phyloP scores from a whole-genome alignment of 208 protist species.

The Leishmania guyanensis region DNA sequence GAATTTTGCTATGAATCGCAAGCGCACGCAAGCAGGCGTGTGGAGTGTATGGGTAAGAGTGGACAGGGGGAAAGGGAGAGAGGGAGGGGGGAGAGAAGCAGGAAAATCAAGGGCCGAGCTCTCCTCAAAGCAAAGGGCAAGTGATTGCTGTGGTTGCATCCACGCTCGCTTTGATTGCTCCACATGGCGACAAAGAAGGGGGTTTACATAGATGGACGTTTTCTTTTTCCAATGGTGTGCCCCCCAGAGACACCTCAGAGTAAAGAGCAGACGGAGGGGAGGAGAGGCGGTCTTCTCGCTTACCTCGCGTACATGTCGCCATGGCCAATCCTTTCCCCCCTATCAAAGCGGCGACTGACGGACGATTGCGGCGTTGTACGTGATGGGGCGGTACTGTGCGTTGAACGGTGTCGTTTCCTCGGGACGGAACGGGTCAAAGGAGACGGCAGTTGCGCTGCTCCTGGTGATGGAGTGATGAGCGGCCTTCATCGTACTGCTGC shows the following conservation, averaged over 20 bases:
- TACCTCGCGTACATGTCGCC: background rate
- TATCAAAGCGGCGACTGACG: background rate
- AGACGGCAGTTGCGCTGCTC: background rate
- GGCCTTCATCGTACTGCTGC: background rate
- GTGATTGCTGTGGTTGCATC: too few species aligned
- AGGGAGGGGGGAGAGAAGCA: background rate
- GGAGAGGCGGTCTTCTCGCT: background rate
- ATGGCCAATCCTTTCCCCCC: background rate
- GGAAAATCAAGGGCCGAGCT: background rate
- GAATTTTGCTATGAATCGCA: background rate
- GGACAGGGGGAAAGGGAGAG: background rate
- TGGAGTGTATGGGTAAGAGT: background rate
- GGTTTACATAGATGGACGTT: background rate
- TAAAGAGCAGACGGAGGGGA: background rate
- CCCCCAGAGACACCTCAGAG: background rate
- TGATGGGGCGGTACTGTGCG: conserved; percentile 23
- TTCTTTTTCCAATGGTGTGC: background rate
- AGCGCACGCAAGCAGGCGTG: background rate
- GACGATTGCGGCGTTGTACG: conserved; percentile 27
- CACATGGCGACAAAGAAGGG: background rate
- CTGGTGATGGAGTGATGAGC: background rate
- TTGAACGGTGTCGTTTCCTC: conserved; percentile 33
- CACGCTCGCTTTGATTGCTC: background rate
- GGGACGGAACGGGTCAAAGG: conserved; percentile 23
- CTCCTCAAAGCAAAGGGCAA: background rate